These are phyloP conservation scores for Vachellia collinsii DNA, from an alignment of 306 rosid genomes.

Conservation along the genomic window DNA sequence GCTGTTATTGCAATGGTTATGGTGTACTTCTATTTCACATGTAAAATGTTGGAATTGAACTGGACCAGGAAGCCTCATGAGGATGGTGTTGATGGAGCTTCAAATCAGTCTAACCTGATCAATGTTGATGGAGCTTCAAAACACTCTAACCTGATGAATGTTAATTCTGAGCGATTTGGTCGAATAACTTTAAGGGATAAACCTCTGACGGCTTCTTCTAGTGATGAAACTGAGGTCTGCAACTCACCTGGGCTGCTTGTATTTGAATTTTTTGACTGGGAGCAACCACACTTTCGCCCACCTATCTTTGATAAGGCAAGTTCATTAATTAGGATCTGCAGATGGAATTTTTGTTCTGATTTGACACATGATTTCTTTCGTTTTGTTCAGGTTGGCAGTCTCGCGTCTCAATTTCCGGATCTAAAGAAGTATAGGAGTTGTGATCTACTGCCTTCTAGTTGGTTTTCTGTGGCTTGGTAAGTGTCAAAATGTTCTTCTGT, in stretches of 20 bases:
- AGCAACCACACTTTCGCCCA: slow-evolving; percentile 52
- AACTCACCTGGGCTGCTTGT: slow-evolving; percentile 39
- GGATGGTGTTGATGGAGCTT: slow-evolving; percentile 43
- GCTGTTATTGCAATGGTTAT: background rate
- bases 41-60: slow-evolving; percentile 24
- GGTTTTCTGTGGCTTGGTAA: slow-evolving; percentile 79
- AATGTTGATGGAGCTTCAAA: slow-evolving; percentile 31
- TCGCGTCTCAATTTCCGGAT: slow-evolving; percentile 56
- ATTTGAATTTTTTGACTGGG: slow-evolving; percentile 53
- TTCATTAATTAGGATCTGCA: background rate
- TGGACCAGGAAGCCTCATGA: slow-evolving; percentile 47
- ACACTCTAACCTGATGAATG: slow-evolving; percentile 30
- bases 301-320: slow-evolving; percentile 62
- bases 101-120: slow-evolving; percentile 28
- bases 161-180: slow-evolving; percentile 39
- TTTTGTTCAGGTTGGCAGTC: slow-evolving; percentile 46
- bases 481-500: slow-evolving; percentile 3
- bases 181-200: slow-evolving; percentile 42
- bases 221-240: slow-evolving; percentile 51
- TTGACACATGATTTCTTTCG: slow-evolving; percentile 19
- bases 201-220: slow-evolving; percentile 38
- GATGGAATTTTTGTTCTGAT: background rate
- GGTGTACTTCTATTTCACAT: background rate
- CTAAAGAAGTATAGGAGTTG: slow-evolving; percentile 51
- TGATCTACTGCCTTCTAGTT: slow-evolving; percentile 62